A percentile compares a stretch with the other conserved stretches of the same genome.
phyloP scores from a whole-genome alignment of 306 rosid genomes.

The Trifolium pratense region DNA sequence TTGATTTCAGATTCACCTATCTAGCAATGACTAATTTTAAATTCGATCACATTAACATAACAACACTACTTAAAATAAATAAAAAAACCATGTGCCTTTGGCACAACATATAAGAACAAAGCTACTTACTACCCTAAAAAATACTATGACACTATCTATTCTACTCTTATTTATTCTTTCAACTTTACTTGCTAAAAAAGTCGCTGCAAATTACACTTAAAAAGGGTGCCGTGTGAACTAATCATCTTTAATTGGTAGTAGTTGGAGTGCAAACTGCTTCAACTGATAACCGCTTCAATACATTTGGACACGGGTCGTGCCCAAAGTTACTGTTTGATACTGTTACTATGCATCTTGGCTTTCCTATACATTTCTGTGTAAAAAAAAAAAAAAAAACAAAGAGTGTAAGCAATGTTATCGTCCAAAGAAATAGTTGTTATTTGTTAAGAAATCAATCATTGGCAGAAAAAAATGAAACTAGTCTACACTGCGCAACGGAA shows the following conservation, averaged over 20 bases:
- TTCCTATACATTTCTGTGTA: constrained; percentile 84
- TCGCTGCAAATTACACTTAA: constrained; percentile 42
- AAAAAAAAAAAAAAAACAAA: constrained; percentile 31
- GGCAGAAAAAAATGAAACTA: not conserved
- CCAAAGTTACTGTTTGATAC: constrained; percentile 90
- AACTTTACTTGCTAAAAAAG: constrained; percentile 51
- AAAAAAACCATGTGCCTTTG: constrained; percentile 59
- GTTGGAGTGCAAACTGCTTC: constrained; percentile 86
- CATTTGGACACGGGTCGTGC: constrained; percentile 90
- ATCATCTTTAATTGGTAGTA: constrained; percentile 52
- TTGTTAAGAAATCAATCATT: not conserved
- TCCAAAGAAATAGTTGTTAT: constrained; percentile 3
- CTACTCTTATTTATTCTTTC: constrained; percentile 49
- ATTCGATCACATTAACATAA: constrained; percentile 34
- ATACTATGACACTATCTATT: constrained; percentile 43
- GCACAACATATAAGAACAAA: constrained; percentile 51
- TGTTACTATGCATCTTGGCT: constrained; percentile 76
- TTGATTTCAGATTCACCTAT: constrained; percentile 53
- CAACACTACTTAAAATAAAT: constrained; percentile 33
- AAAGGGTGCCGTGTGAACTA: constrained; percentile 34
- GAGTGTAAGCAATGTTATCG: constrained; percentile 27
- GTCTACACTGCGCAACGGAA: not conserved
- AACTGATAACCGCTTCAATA: constrained; percentile 87
- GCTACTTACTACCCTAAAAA: constrained; percentile 45
- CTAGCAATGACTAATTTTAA: constrained; percentile 45